A percentile compares a stretch with the other conserved stretches of the same genome.
These are phyloP conservation scores for Neoboletus brunneissimus DNA, from an alignment of 768 basidiomycete species.

Conservation along the genomic window DNA sequence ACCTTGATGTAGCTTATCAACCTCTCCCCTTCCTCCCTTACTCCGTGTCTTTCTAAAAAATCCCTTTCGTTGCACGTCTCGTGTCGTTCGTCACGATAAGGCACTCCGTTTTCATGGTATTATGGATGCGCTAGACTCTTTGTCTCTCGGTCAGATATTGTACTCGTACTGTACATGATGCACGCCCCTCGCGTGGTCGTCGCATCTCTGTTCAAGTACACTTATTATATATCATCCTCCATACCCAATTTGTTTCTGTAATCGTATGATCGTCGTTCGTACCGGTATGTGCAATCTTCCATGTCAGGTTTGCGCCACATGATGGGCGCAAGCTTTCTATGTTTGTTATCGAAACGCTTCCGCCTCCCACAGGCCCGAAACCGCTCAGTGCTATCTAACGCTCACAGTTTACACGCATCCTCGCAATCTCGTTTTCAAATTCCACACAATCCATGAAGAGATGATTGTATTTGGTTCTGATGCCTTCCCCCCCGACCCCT, in stretches of 20 bases:
- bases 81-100: neutral
- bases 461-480: neutral
- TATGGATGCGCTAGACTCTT: neutral
- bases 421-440: neutral
- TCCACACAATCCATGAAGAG: neutral
- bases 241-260: neutral
- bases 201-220: neutral
- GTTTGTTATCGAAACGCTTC: neutral
- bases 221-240: neutral
- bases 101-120: neutral
- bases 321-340: neutral
- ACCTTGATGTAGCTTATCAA: constrained; percentile 18
- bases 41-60: neutral
- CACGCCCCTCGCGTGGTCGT: neutral
- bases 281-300: too few relatives aligned
- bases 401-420: neutral
- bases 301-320: too few relatives aligned
- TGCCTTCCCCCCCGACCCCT: neutral
- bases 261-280: neutral
- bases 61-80: neutral
- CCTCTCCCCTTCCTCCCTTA: neutral
- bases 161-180: neutral
- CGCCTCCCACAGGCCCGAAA: neutral
- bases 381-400: neutral
- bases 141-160: neutral